phyloP scores from a whole-genome alignment of 2,329 filamentous ascomycete genomes.

The Colletotrichum orchidophilum region DNA sequence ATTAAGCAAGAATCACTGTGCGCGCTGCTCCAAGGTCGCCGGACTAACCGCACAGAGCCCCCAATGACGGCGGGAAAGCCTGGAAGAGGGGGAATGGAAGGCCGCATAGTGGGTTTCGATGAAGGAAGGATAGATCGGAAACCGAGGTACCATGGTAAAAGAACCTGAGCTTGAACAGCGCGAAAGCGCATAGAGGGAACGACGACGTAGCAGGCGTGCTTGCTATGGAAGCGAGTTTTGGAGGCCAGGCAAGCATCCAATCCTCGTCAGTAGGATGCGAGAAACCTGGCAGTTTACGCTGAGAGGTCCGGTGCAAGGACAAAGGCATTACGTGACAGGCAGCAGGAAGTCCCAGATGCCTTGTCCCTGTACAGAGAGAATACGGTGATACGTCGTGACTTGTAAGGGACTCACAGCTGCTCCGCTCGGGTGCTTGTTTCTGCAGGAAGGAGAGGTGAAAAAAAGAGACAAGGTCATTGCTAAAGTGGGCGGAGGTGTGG shows the following conservation, averaged over 20 bases:
- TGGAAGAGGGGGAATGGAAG: not conserved
- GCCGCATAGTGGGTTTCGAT: slow-evolving; percentile 32
- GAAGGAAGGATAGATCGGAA: slow-evolving; percentile 19
- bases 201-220: not conserved
- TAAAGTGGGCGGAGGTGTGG: slow-evolving; percentile 22
- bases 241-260: not conserved
- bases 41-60: slow-evolving; percentile 16
- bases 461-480: slow-evolving; percentile 12
- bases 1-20: slow-evolving; percentile 6
- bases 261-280: slow-evolving; percentile 8
- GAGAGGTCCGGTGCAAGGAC: not conserved
- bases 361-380: not conserved
- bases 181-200: not conserved
- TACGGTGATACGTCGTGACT: slow-evolving; percentile 9
- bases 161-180: not conserved
- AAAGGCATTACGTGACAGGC: slow-evolving; percentile 1
- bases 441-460: not conserved
- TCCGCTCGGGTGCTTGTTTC: slow-evolving; percentile 4
- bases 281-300: slow-evolving; percentile 9
- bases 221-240: slow-evolving; percentile 4
- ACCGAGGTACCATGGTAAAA: slow-evolving; percentile 1
- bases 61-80: slow-evolving; percentile 26
- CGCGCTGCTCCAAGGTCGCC: not conserved
- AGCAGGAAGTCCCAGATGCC: slow-evolving; percentile 14
- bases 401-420: not conserved